phyloP scores from a whole-genome alignment of 768 basidiomycete species.

The Calvatia gigantea region DNA sequence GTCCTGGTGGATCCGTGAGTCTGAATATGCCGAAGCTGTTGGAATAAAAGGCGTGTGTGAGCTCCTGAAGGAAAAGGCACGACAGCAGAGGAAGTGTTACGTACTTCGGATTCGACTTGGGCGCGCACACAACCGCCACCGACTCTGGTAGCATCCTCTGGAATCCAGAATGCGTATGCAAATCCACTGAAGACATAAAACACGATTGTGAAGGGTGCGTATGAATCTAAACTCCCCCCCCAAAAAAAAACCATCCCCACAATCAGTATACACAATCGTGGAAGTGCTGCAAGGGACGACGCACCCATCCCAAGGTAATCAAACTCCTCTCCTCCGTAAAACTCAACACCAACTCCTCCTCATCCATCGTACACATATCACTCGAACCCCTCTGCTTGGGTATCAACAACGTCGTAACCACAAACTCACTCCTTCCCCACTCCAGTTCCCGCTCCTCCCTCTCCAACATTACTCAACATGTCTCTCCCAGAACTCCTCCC shows the following conservation, averaged over 20 bases:
- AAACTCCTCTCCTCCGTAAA: conserved; percentile 80
- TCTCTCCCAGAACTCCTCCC: neutral
- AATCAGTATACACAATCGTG: no score
- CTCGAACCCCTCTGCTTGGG: conserved; percentile 87
- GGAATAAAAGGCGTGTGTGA: neutral
- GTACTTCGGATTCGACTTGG: conserved; percentile 71
- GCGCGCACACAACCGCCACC: conserved; percentile 90
- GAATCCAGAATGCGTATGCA: conserved; percentile 89
- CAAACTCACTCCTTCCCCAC: conserved; percentile 48
- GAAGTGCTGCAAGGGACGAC: conserved; percentile 31
- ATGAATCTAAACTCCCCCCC: conserved; percentile 86
- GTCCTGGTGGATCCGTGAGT: conserved; percentile 83
- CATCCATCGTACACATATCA: conserved; percentile 92
- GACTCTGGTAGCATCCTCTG: conserved; percentile 89
- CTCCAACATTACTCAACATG: neutral
- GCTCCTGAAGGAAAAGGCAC: conserved; percentile 9
- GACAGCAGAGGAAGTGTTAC: conserved; percentile 19
- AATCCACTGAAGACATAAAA: conserved; percentile 93
- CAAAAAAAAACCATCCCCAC: no score
- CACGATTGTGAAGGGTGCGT: conserved; percentile 90
- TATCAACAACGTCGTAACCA: conserved; percentile 80
- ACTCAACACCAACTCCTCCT: conserved; percentile 81
- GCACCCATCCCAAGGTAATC: conserved; percentile 90
- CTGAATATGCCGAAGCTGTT: conserved; percentile 79
- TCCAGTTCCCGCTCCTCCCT: neutral